Base-by-base conservation (phyloP, 2,329 filamentous ascomycete genomes). In the Colletotrichum paranaense region DNA sequence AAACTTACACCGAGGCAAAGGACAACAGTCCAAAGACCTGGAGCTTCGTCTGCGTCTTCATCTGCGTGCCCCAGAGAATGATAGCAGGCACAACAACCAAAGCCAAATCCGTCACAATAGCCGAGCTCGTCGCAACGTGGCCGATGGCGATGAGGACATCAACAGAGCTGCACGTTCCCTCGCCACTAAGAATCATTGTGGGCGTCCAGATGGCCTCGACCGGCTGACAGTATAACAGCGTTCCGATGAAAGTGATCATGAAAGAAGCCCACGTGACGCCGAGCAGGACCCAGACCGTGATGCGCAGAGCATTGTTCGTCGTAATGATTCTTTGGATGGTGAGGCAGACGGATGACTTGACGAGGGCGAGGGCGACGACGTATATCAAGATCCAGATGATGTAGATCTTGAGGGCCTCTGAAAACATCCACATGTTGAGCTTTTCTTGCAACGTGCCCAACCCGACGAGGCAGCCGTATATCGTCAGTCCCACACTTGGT, bases 291-390 rank as follows among this genome's bases (percentile, higher is more conserved):
- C 76, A 78, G 8, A 78, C 74, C 2, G 76, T 71, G 22, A 78
- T 73, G n/a, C 75, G 76, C 30, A 78, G 72, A 19, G 28, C 46
- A 5, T 35, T 68, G 19, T 76, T 26, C 2, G 78, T 78, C 0
- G 62, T 80, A 46, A 77, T 75, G n/a, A 71, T 84, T 11, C 84
- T 77, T 42, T 81, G 80, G 0, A 84, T 81, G 42, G 78, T 81
- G 9, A 80, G 77, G 60, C 83, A 84, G 77, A 78, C 79, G 42
- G 82, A 84, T 22, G 81, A 82, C 55, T 80, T 80, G 75, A 80
- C 74, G 22, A 76, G 68, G 14, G 76, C 74, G 28, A 79, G 67
- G 5, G 75, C 74, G 38, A 68, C 53, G 26, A 79, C 76, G 68
- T 80, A 80, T 19, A 76, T 67, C n/a, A 79, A 57, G 62, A 79